These are phyloP conservation scores for Omphalea diandra DNA, from an alignment of 441 rosid species.

Conservation along the genomic window DNA sequence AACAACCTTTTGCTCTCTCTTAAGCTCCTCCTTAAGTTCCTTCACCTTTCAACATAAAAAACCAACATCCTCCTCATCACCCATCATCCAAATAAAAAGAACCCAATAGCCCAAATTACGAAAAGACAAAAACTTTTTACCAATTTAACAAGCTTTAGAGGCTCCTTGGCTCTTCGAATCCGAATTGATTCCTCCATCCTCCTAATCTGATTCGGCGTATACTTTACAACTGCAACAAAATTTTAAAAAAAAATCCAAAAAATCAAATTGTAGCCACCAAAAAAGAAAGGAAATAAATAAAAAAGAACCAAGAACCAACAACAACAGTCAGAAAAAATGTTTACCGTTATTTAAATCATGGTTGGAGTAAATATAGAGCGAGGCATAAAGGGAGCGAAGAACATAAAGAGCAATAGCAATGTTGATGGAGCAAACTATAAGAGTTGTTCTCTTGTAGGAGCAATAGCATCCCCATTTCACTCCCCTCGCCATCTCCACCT, in stretches of 20 bases:
- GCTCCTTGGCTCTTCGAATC: conserved; percentile 75
- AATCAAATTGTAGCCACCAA: not conserved
- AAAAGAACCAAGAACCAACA: not conserved
- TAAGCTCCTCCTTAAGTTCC: conserved; percentile 51
- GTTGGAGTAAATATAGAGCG: conserved; percentile 67
- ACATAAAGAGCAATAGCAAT: conserved; percentile 87
- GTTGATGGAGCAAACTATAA: conserved; percentile 76
- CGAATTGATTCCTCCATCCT: conserved; percentile 84
- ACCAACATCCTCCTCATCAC: not conserved
- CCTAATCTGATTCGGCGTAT: conserved; percentile 78
- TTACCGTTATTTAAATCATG: conserved; percentile 37
- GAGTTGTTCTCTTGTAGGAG: conserved; percentile 81
- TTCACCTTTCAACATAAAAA: conserved; percentile 50
- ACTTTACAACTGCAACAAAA: conserved; percentile 52
- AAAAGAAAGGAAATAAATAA: too few species aligned
- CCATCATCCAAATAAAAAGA: conserved; percentile 19
- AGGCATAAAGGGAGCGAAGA: conserved; percentile 76
- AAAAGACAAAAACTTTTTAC: conserved; percentile 31
- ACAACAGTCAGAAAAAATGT: too few species aligned
- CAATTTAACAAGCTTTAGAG: conserved; percentile 58
- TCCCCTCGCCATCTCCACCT: conserved; percentile 37
- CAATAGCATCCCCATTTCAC: conserved; percentile 54
- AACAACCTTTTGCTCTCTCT: conserved; percentile 32
- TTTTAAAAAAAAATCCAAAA: too few species aligned
- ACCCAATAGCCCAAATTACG: not conserved